Base-by-base conservation (phyloP, 768 basidiomycete genomes). In the Mycena alexandri region DNA sequence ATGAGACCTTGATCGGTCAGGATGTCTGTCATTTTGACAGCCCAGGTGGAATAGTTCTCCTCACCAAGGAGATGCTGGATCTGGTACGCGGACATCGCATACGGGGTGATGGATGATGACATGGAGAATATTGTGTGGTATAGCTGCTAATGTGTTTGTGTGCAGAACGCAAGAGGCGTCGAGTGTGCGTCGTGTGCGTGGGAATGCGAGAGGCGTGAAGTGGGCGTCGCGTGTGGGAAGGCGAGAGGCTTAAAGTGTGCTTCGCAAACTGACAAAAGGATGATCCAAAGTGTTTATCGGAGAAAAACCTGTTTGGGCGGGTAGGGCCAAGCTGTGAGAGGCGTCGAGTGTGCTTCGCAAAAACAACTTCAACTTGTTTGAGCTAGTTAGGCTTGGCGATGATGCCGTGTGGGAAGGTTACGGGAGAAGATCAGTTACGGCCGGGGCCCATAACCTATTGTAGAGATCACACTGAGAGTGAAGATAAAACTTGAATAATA, bases 41-140 rank as follows among this genome's bases (percentile, higher is more conserved):
- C 43, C 75, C 74, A 76, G 2, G 70, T 68, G 16, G 61, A 12
- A 44, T 71, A 75, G 36, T 73, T 69, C 47, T 66, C 69, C 47
- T 46, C 36, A 44, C 73, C 71, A 29, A 67, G 50, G 60, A 74
- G 67, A 17, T 58, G 68, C 41, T 73, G 66, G 50, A 75, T 75
- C 16, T 69, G 67, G 22, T 73, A 68, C 0, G 67, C 61, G 19
- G 67, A 73, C n/a, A n/a, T n/a, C n/a, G n/a, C n/a, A n/a, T n/a
- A n/a, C n/a, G n/a, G n/a, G 0, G 53, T 44, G 38, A 43, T 69
- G 14, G 50, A 41, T 51, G 70, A 55, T 2, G 72, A 67, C 68
- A 71, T 74, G 63, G 7, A 65, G 22, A 34, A 50, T 67, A 29
- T 58, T 38, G 42, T 44, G 62, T 56, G 56, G 42, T 24, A 22